phyloP scores from a whole-genome alignment of 2,329 filamentous ascomycete genomes.

The Phaeosphaeriaceae sp. region DNA sequence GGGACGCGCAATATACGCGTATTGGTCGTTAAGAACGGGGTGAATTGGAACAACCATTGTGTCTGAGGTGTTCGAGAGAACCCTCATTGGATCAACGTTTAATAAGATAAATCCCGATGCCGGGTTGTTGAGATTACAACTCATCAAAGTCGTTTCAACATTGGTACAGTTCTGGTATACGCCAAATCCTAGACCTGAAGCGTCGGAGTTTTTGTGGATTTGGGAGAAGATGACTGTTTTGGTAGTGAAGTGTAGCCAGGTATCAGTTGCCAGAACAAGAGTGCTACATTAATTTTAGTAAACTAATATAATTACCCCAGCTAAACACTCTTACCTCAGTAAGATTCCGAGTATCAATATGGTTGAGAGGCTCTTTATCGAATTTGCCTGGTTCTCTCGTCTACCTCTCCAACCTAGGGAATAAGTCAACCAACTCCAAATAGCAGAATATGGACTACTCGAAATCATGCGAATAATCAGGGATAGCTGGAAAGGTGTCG shows the following conservation, averaged over 20 bases:
- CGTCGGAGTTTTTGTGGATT: neutral
- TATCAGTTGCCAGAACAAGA: slow-evolving; percentile 2
- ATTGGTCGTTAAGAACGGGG: neutral
- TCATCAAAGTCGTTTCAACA: neutral
- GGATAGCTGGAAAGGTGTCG: slow-evolving; percentile 4
- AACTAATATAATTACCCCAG: neutral
- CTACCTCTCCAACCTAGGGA: slow-evolving; percentile 1
- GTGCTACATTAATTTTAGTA: neutral
- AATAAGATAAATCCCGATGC: neutral
- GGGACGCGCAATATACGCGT: slow-evolving; percentile 1
- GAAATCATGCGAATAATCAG: slow-evolving; percentile 3
- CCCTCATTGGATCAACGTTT: neutral
- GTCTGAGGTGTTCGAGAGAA: slow-evolving; percentile 1
- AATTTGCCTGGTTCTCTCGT: neutral
- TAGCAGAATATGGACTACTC: neutral
- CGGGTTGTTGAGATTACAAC: neutral
- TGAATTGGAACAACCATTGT: neutral
- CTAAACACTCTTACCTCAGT: neutral
- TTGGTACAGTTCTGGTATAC: neutral
- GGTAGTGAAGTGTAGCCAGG: slow-evolving; percentile 5
- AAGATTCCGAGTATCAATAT: neutral
- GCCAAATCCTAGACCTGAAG: neutral
- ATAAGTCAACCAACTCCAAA: slow-evolving; percentile 2
- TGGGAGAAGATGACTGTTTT: slow-evolving; percentile 3
- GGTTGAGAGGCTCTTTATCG: neutral